These are phyloP conservation scores for Daldinia eschscholtzii DNA, from an alignment of 2,329 filamentous ascomycete genomes.

Conservation along the genomic window DNA sequence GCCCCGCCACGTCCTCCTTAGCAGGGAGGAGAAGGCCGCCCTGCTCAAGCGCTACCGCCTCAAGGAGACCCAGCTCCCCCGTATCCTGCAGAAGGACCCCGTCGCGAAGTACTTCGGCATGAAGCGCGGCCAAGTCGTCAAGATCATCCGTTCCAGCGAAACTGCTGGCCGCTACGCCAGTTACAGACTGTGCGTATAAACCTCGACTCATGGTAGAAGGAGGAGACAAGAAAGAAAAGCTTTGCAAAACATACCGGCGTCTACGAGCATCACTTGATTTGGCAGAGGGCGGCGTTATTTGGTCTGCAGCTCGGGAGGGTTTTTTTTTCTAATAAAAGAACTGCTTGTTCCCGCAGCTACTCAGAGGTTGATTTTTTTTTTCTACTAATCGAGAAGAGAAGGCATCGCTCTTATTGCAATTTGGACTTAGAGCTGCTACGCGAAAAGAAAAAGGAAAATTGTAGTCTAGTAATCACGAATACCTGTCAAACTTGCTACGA, in stretches of 20 bases:
- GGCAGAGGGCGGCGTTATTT: slow-evolving; percentile 35
- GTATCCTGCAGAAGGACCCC: slow-evolving; percentile 91
- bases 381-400: slow-evolving; percentile 4
- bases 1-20: slow-evolving; percentile 91
- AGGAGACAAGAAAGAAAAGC: slow-evolving; percentile 1
- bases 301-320: slow-evolving; percentile 23
- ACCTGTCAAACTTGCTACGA: background rate
- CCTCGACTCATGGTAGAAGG: too few relatives aligned
- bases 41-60: slow-evolving; percentile 90
- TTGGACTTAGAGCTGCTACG: slow-evolving; percentile 4
- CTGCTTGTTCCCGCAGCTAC: slow-evolving; percentile 21
- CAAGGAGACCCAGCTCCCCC: slow-evolving; percentile 96
- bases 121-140: slow-evolving; percentile 93
- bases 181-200: slow-evolving; percentile 81
- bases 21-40: slow-evolving; percentile 87
- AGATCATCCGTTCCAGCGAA: slow-evolving; percentile 96
- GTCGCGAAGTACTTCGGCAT: slow-evolving; percentile 93
- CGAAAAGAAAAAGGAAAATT: slow-evolving; percentile 1
- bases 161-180: slow-evolving; percentile 96
- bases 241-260: slow-evolving; percentile 37
- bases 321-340: background rate
- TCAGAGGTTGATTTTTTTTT: slow-evolving; percentile 15
- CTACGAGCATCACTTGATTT: slow-evolving; percentile 41
- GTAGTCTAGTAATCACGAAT: slow-evolving; percentile 8
- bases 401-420: slow-evolving; percentile 2